Evolutionary conservation across 148 eudicot genomes (phyloP).

Genomic region (Agrostemma githago): DNA sequence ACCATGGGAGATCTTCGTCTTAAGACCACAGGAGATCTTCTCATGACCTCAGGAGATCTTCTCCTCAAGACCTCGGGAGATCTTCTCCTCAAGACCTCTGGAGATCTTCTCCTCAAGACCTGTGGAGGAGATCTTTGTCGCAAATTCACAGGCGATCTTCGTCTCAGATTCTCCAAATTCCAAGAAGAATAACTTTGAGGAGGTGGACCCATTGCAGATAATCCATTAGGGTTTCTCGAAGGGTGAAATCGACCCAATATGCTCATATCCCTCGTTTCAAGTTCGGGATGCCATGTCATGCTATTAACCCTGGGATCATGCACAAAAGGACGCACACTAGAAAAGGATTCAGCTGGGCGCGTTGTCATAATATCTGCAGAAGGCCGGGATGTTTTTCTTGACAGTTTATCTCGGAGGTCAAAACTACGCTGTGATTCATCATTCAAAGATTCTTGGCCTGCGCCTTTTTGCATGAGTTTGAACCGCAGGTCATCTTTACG

Average conservation of each 20-base stretch:
- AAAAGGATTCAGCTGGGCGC: conserved; percentile 37
- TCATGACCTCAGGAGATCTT: not conserved
- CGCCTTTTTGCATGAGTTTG: conserved; percentile 63
- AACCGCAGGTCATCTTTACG: conserved; percentile 66
- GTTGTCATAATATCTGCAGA: conserved; percentile 32
- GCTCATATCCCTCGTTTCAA: conserved; percentile 31
- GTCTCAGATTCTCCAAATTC: conserved; percentile 49
- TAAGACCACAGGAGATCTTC: not conserved
- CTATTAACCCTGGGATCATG: conserved; percentile 31
- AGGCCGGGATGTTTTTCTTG: conserved; percentile 28
- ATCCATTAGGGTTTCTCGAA: conserved; percentile 34
- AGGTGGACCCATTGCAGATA: conserved; percentile 32
- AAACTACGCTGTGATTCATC: conserved; percentile 29
- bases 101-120: conserved; percentile 5
- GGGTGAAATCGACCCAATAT: conserved; percentile 37
- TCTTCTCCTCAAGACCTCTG: not conserved
- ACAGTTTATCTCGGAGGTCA: conserved; percentile 68
- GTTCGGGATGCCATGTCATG: conserved; percentile 23
- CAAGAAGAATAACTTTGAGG: conserved; percentile 55
- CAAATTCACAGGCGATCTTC: conserved; percentile 1
- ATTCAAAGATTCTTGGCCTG: conserved; percentile 24
- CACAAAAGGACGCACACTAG: conserved; percentile 25
- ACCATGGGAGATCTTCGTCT: conserved; percentile 9
- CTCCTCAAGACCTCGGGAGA: not conserved
- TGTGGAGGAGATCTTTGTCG: not conserved